phyloP scores from a whole-genome alignment of 495 filamentous ascomycete species.

The Immersiella caudata region DNA sequence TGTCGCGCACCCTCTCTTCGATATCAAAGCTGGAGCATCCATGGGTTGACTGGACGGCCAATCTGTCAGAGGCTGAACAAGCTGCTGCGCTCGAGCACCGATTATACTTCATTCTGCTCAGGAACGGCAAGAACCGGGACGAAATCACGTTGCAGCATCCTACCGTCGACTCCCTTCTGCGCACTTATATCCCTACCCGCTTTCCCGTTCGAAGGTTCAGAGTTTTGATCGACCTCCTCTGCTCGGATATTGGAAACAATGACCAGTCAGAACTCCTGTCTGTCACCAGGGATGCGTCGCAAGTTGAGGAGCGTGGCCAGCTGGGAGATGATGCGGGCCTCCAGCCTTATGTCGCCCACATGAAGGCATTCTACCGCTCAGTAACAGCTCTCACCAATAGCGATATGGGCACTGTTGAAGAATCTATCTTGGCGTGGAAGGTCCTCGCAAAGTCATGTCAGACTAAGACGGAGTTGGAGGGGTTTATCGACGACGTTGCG shows the following conservation, averaged over 20 bases:
- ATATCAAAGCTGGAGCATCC: conserved; percentile 51
- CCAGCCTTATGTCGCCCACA: conserved; percentile 54
- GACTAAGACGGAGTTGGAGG: conserved; percentile 54
- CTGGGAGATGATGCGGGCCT: conserved; percentile 60
- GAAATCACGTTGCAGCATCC: conserved; percentile 40
- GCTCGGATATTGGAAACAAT: conserved; percentile 39
- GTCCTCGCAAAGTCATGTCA: conserved; percentile 51
- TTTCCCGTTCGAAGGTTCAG: conserved; percentile 50
- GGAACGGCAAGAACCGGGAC: conserved; percentile 30
- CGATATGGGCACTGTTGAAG: conserved; percentile 51
- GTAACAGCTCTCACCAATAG: conserved; percentile 59
- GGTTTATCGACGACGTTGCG: conserved; percentile 62
- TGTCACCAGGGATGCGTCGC: conserved; percentile 44
- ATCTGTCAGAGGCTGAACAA: conserved; percentile 47
- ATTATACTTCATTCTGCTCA: conserved; percentile 44
- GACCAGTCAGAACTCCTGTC: conserved; percentile 36
- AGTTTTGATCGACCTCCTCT: conserved; percentile 42
- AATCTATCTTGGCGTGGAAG: conserved; percentile 55
- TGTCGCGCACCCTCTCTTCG: conserved; percentile 50
- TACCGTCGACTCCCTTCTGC: conserved; percentile 42
- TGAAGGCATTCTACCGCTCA: conserved; percentile 59
- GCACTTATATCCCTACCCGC: conserved; percentile 45
- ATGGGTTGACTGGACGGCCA: conserved; percentile 48
- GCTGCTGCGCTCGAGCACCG: conserved; percentile 55
- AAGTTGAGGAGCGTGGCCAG: conserved; percentile 33